Evolutionary conservation across 352 stramenopile genomes (phyloP), one percentile per base, ranked within the genome.

Genomic region (Elongisporangium anandrum): DNA sequence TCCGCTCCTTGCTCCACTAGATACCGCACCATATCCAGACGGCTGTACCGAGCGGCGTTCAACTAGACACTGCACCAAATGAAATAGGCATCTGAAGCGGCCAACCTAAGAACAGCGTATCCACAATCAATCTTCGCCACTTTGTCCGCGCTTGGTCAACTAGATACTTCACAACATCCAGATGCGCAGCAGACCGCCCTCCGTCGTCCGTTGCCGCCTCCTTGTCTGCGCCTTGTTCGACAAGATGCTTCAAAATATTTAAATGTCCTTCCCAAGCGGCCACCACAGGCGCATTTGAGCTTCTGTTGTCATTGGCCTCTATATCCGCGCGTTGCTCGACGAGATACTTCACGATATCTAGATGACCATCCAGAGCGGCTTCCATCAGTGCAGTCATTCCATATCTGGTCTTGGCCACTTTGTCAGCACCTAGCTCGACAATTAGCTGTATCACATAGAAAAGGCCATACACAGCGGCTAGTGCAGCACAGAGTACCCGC

Each of bases 251-350:
- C 1, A 48, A 21, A 17, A 63, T 17, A 16, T 57, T 41, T 15
- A 57, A 6, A 49, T 54, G 7, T 24, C 51, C 58, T 5, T 13
- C 8, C 22, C 23, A 13, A 48, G 50, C 26, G 45, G 50, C 12
- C 15, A 22, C 21, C 16, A 41, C 51, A 2, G 58, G 50, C 17
- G 51, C 23, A 53, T 50, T 63, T 2, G 26, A 52, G 10, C 29
- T 38, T 19, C 19, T 17, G 3, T 29, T 26, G 50, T 12, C 23
- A 29, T 54, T 58, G 12, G 59, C 58, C 1, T 38, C 54, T 50
- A 29, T 29, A 17, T 65, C 21, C 24, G 56, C 21, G 26, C 23
- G 19, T 29, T 54, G 56, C 24, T 61, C 56, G 23, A 54, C 56
- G 8, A 61, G 45, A 54, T 50, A 50, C 21, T 9, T 22, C 2